Percentiles rank a stretch among this genome's conserved stretches.
Evolutionary conservation across 257 asterid species (phyloP).

Genomic region (Solanum sejunctum): DNA sequence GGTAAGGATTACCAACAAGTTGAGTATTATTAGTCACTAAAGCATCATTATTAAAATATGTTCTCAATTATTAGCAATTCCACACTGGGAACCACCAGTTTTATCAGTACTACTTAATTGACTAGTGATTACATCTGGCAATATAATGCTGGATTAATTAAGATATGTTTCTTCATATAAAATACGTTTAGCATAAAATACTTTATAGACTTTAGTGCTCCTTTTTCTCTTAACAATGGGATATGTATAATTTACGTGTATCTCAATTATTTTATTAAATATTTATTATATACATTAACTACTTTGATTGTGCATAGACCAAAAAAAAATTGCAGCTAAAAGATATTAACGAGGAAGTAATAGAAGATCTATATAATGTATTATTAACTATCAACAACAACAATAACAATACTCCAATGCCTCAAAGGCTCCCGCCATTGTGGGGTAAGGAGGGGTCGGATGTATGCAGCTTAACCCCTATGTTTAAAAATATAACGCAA

Average conservation of each 20-base stretch:
- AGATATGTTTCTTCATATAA: neutral
- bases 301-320: neutral
- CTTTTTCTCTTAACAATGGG: neutral
- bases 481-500: too few species aligned
- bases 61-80: neutral
- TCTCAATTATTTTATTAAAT: neutral
- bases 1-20: neutral
- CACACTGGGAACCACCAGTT: neutral
- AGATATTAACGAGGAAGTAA: too few species aligned
- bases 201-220: neutral
- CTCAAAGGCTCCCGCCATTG: too few species aligned
- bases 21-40: neutral
- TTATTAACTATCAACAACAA: too few species aligned
- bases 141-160: neutral
- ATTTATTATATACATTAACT: too few species aligned
- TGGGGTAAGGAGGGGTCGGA: too few species aligned
- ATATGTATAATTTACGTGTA: fast-evolving
- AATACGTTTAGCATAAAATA: neutral
- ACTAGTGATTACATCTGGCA: neutral
- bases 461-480: too few species aligned
- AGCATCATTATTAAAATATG: neutral
- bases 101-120: neutral
- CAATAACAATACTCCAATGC: too few species aligned
- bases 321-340: too few species aligned
- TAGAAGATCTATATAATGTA: too few species aligned